These are phyloP conservation scores for Stagonosporopsis chrysanthemi DNA, from an alignment of 2,329 filamentous ascomycete species.

Conservation along the genomic window DNA sequence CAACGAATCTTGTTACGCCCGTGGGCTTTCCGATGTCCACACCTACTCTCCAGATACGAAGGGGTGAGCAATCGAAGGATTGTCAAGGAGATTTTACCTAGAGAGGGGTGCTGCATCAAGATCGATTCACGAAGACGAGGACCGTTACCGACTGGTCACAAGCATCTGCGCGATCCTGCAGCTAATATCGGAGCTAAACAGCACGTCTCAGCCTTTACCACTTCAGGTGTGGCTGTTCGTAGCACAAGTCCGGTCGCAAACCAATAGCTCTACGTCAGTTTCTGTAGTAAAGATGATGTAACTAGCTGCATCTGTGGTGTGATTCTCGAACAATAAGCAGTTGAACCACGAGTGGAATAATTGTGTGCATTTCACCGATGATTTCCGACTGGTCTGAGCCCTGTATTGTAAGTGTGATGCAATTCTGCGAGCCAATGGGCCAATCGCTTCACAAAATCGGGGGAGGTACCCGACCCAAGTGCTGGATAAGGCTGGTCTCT, in stretches of 20 bases:
- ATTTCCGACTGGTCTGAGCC: not conserved
- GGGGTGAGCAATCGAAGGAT: not conserved
- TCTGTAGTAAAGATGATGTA: conserved; percentile 12
- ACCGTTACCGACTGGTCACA: conserved; percentile 9
- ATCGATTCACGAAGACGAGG: conserved; percentile 5
- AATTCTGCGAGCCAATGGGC: not conserved
- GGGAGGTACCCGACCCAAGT: not conserved
- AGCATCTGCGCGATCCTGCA: conserved; percentile 18
- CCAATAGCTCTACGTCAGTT: conserved; percentile 6
- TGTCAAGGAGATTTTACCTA: not conserved
- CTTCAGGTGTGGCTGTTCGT: not conserved
- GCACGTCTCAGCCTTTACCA: conserved; percentile 2
- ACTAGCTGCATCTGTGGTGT: conserved; percentile 6
- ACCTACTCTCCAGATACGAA: not conserved
- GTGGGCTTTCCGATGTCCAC: not conserved
- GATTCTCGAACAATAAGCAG: not conserved
- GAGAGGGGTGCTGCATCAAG: conserved; percentile 3
- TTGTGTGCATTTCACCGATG: not conserved
- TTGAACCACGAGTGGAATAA: not conserved
- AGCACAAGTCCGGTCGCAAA: not conserved
- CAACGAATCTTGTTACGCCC: not conserved
- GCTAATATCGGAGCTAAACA: conserved; percentile 16
- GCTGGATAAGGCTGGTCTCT: not conserved
- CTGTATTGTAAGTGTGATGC: conserved; percentile 2
- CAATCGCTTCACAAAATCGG: not conserved